phyloP scores from a whole-genome alignment of 768 basidiomycete genomes.

The Dictyophora rubrovolvata region DNA sequence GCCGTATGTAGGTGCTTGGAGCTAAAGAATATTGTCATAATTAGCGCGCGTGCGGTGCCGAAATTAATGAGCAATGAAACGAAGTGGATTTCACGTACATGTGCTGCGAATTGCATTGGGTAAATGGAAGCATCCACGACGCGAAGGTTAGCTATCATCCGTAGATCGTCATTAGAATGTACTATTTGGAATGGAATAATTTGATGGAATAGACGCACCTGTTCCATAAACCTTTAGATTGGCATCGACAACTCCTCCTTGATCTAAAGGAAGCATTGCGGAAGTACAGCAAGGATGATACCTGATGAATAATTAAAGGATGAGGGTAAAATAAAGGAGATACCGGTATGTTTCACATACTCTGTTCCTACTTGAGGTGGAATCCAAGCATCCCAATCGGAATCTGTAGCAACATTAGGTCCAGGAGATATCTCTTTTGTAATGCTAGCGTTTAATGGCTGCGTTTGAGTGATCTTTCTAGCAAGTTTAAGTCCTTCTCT shows the following conservation, averaged over 20 bases:
- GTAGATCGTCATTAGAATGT: neutral
- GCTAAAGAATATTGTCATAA: conserved; percentile 12
- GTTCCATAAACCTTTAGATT: conserved; percentile 47
- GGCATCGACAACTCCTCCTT: conserved; percentile 50
- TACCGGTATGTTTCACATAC: conserved; percentile 6
- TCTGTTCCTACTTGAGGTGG: conserved; percentile 35
- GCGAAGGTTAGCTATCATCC: conserved; percentile 37
- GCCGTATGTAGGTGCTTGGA: conserved; percentile 27
- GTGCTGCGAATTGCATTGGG: conserved; percentile 43
- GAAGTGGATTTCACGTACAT: conserved; percentile 20
- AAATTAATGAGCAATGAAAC: neutral
- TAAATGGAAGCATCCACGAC: conserved; percentile 50
- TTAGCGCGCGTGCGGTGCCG: conserved; percentile 9
- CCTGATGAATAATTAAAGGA: conserved; percentile 11
- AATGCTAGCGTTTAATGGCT: conserved; percentile 38
- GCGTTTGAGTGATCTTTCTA: conserved; percentile 40
- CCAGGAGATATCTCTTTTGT: conserved; percentile 43
- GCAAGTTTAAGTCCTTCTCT: conserved; percentile 55
- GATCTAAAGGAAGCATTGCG: conserved; percentile 43
- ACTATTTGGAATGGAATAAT: neutral
- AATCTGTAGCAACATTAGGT: conserved; percentile 39
- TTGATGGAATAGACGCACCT: conserved; percentile 16
- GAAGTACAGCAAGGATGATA: conserved; percentile 52
- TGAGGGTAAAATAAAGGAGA: neutral
- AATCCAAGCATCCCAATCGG: conserved; percentile 45